Evolutionary conservation across 2,329 filamentous ascomycete genomes (phyloP), one percentile per base, ranked within the genome.

Genomic region (Emmonsiellopsis sp.): DNA sequence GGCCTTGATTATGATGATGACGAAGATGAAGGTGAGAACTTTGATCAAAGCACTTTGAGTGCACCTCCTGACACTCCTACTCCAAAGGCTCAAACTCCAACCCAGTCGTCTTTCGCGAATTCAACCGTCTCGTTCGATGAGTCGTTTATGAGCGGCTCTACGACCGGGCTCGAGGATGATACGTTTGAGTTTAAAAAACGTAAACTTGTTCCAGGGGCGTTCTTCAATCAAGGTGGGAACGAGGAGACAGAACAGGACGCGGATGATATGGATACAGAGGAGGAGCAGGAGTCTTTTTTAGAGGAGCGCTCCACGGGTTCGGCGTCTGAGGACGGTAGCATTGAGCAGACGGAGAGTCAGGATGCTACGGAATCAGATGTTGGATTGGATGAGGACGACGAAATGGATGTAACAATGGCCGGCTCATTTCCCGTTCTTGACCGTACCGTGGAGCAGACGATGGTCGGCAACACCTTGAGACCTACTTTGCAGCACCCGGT

Each of bases 231-330:
- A 49, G 74, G 76, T 32, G 76, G 76, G 37, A 80, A 83, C 53
- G 80, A 83, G 32, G 47, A 46, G 37, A 37, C 41, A 20, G 46
- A 42, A 37, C 15, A 42, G 20, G 74, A 80, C 52, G 64, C 73
- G n/a, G 68, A 71, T 53, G 71, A 73, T 59, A 54, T 50, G 7
- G 75, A 79, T 57, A 66, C 67, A 55, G 72, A 69, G 58, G 59
- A 71, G 64, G 67, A 73, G 50, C 70, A 72, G 62, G 77, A 83
- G 81, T 88, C 87, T 91, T 92, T 93, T 92, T 91, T 91, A 87
- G 88, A 85, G 82, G 80, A 85, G 78, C 84, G 87, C 84, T 91
- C 86, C 83, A 86, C 84, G 83, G 87, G 85, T 86, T 86, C 84
- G 73, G 77, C 79, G 75, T 82, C 79, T 72, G 79, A 79, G 63